Conservation (phyloP, 768 basidiomycete species). For the Rhodotorula graminis region DNA sequence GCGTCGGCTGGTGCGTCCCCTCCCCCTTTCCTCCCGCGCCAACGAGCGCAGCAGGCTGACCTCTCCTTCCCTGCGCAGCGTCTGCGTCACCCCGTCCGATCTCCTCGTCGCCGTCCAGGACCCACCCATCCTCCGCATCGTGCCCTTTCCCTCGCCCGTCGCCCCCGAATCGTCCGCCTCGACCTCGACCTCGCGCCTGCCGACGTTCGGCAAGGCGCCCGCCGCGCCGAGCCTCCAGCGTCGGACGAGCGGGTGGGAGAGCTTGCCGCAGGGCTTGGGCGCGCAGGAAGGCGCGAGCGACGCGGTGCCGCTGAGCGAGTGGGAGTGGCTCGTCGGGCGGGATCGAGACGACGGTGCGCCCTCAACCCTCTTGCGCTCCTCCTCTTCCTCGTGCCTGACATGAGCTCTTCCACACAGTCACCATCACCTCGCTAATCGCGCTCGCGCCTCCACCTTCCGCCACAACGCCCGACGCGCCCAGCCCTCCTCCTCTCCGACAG, state of each 20-base stretch:
- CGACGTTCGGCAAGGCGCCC: not conserved
- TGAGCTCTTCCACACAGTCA: not conserved
- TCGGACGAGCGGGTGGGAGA: conserved; percentile 9
- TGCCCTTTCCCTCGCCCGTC: conserved; percentile 24
- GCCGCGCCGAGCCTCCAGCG: not conserved
- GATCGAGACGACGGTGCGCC: conserved; percentile 14
- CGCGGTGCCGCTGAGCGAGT: conserved; percentile 23
- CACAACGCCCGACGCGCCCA: no score
- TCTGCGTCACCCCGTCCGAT: conserved; percentile 20
- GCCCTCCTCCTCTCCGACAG: not conserved
- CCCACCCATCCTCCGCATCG: conserved; percentile 30
- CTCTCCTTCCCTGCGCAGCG: not conserved
- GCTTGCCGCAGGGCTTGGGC: not conserved
- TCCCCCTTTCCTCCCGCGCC: no score
- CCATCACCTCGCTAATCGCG: conserved; percentile 12
- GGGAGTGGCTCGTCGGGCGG: conserved; percentile 34
- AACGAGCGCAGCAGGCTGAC: no score
- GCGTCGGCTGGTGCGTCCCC: conserved; percentile 24
- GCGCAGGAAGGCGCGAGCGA: conserved; percentile 10
- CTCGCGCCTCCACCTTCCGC: not conserved
- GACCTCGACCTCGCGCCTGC: not conserved
- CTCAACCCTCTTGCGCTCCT: not conserved
- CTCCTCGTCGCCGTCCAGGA: conserved; percentile 28
- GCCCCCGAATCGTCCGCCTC: no score
- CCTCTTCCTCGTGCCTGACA: not conserved